A percentile compares a stretch with the other conserved stretches of the same genome.
Evolutionary conservation across 108 stramenopile species (phyloP).

Genomic region (Asterionellopsis glacialis): DNA sequence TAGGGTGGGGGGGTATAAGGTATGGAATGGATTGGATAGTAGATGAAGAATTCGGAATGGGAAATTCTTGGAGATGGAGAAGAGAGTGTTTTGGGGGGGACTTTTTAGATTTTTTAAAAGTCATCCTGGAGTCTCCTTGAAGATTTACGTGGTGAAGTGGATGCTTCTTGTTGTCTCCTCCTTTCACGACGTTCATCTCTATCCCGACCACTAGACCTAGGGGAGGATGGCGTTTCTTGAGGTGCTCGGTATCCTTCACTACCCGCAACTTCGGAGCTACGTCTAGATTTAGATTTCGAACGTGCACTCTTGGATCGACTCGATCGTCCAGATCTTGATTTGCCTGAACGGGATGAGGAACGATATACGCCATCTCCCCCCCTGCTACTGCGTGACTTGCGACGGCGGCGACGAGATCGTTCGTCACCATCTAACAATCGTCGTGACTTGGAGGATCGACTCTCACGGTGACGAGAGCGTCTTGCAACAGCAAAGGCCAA

Average conservation of each 20-base stretch:
- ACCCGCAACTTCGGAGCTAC: slow-evolving; percentile 20
- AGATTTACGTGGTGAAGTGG: no score
- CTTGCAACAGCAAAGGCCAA: slow-evolving; percentile 83
- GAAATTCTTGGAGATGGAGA: no score
- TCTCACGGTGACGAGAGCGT: slow-evolving; percentile 63
- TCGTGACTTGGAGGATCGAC: slow-evolving; percentile 40
- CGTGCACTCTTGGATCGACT: slow-evolving; percentile 15
- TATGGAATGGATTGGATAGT: no score
- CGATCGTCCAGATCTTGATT: slow-evolving; percentile 19
- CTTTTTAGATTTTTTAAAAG: no score
- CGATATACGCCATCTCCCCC: slow-evolving; percentile 36
- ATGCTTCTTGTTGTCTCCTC: background rate
- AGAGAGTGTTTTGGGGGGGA: no score
- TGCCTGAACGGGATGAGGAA: slow-evolving; percentile 14
- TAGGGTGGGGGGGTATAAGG: no score
- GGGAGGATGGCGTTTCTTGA: background rate
- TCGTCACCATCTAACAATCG: slow-evolving; percentile 63
- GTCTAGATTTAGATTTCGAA: slow-evolving; percentile 6
- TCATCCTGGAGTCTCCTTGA: no score
- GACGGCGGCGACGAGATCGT: slow-evolving; percentile 27
- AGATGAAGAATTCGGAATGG: no score
- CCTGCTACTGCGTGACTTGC: slow-evolving; percentile 6
- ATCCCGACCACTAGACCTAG: background rate
- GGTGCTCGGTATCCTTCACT: background rate
- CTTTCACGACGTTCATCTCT: background rate